Evolutionary conservation across 2,329 filamentous ascomycete species (phyloP), one percentile per base, ranked within the genome.

Genomic region (Ophiobolus disseminans): DNA sequence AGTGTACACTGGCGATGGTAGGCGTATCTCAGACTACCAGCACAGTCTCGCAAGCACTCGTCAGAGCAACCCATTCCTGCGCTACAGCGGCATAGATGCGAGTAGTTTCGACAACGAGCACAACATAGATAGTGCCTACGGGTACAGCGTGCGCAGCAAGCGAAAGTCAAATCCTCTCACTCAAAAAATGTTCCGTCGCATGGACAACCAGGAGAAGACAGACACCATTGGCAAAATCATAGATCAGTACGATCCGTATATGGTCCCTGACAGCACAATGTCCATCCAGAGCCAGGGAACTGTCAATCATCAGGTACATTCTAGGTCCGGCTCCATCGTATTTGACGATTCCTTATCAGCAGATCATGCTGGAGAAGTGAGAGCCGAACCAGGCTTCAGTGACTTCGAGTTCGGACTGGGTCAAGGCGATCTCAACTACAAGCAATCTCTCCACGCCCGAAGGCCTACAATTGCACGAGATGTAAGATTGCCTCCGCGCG

Each of bases 191-290:
- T 38, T 48, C n/a, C 48, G 52, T 36, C 55, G 42, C 17, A 60
- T 60, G 1, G 22, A 49, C 3, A 32, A 50, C 2, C 47, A 44
- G 21, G 45, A 39, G 4, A 66, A 72, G 43, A 63, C 62, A 5
- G 66, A 73, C 40, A 70, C 69, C 0, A 62, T 72, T 34, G 66
- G 63, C 53, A 65, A 64, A 34, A 53, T 71, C 22, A 70, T 72
- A 22, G 67, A 68, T 16, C 57, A 65, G 6, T 72, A 70, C 30
- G 53, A 57, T 13, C 42, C 51, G 11, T 41, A 34, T 1, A 46
- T 60, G 11, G 42, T 22, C 16, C 37, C 45, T 3, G 45, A 43
- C 13, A 49, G 40, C 17, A 48, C 57, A 5, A 32, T 45, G 8
- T 22, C 45, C 7, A 28, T 44, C 3, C 9, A 9, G 22, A 44